Percentiles rank a stretch among this genome's conserved stretches.
Conservation (phyloP, 202 grass and related monocot species). For the Zoysia matrella region DNA sequence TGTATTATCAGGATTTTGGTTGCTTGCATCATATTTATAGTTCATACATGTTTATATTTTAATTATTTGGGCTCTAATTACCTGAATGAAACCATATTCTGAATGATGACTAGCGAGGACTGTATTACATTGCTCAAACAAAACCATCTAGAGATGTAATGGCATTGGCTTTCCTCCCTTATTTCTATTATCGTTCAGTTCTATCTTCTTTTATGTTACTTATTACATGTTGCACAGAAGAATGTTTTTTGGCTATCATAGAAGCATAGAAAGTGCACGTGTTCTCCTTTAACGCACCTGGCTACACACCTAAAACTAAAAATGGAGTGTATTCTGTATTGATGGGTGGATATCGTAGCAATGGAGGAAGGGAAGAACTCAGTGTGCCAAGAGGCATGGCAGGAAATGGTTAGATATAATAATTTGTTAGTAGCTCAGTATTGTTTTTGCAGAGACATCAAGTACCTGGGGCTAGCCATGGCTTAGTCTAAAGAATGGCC, state of each 20-base stretch:
- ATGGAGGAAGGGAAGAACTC: not conserved
- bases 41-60: conserved; percentile 24
- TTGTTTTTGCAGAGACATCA: not conserved
- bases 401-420: not conserved
- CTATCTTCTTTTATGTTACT: not conserved
- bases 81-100: conserved; percentile 34
- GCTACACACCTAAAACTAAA: conserved; percentile 10
- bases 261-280: conserved; percentile 7
- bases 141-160: conserved; percentile 13
- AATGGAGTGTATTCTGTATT: not conserved
- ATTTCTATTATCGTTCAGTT: not conserved
- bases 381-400: not conserved
- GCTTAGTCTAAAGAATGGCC: conserved; percentile 23
- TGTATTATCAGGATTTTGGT: conserved; percentile 22
- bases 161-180: not conserved
- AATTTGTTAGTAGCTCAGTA: conserved; percentile 26
- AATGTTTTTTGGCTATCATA: not conserved
- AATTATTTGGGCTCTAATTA: conserved; percentile 20
- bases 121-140: conserved; percentile 31
- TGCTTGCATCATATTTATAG: conserved; percentile 27
- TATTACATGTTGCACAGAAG: not conserved
- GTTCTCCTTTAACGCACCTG: not conserved
- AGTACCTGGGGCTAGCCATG: conserved; percentile 11
- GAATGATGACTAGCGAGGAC: not conserved
- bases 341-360: not conserved